Evolutionary conservation across 106 monocot species (phyloP), one percentile per base, ranked within the genome.

Genomic region (Allium cepa): DNA sequence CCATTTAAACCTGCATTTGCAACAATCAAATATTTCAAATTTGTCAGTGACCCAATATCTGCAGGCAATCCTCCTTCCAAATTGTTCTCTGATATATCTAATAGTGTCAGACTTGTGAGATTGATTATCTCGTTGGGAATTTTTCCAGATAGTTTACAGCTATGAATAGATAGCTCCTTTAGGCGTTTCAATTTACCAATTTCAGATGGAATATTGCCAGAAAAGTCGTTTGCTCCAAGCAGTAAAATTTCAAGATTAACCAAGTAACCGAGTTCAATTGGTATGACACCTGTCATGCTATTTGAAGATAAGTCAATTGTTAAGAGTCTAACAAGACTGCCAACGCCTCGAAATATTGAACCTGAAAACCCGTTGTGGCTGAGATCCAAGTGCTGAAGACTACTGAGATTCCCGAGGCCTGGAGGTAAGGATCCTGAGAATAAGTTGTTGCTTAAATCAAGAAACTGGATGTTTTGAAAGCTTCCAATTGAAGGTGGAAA

Each of bases 301-400:
- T 96, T 96, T 66, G 62, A 84, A 17, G 96, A 96, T 49, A 96
- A 71, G 70, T 96, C 96, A 46, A 96, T 51, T 14, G 91, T 80
- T 17, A 79, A 17, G 26, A 96, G 77, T n/a, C 77, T 82, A 10
- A 8, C 50, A 65, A 91, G 66, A 59, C 71, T 68, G n/a, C 80
- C 84, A 74, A 92, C 80, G 58, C 75, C 78, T 66, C 79, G 63
- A 72, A 86, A 80, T 15, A 96, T 79, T 28, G 79, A 63, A 66
- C 96, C 91, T 8, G 67, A 78, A 55, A 96, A 62, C 15, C 45
- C 63, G 66, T 96, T 96, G 15, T 64, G 75, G 71, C 91, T 96
- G 60, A 66, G 47, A 72, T 96, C 96, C 11, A 96, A 63, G 78
- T 92, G 73, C 48, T 71, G 52, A 12, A 96, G 83, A 15, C 62